Evolutionary conservation across 345 rosid genomes (phyloP).

Genomic region (Kandelia obovata): DNA sequence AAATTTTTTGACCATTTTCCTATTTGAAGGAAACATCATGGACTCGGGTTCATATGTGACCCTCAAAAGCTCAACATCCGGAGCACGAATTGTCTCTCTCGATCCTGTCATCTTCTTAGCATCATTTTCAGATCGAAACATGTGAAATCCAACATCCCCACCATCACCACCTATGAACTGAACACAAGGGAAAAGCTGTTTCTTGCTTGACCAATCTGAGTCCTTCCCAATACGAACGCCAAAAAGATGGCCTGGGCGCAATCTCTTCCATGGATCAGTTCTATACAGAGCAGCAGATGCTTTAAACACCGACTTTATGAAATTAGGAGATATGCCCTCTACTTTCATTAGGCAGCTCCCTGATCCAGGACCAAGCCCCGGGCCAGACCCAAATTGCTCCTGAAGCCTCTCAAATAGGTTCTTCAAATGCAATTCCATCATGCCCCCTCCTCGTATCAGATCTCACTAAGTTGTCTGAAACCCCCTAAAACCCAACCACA

Average conservation of each 20-base stretch:
- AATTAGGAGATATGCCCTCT: constrained; percentile 50
- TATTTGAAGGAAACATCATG: constrained; percentile 56
- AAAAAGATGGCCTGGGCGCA: constrained; percentile 55
- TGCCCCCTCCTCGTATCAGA: constrained; percentile 6
- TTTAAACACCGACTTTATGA: constrained; percentile 43
- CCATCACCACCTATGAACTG: constrained; percentile 74
- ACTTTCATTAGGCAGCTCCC: constrained; percentile 55
- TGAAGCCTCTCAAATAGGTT: constrained; percentile 55
- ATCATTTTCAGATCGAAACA: constrained; percentile 49
- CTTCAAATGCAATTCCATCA: constrained; percentile 72
- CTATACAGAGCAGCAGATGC: constrained; percentile 67
- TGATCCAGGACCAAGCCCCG: constrained; percentile 75
- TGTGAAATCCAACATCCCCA: constrained; percentile 56
- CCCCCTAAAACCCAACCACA: not conserved
- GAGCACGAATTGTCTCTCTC: constrained; percentile 46
- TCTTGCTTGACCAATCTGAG: constrained; percentile 62
- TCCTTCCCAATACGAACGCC: constrained; percentile 61
- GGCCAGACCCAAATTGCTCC: constrained; percentile 73
- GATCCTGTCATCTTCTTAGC: constrained; percentile 56
- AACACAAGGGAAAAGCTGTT: constrained; percentile 55
- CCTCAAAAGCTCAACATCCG: constrained; percentile 59
- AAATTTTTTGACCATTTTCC: constrained; percentile 58
- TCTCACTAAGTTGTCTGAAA: constrained; percentile 13
- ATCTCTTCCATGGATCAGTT: constrained; percentile 70
- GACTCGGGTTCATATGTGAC: constrained; percentile 52